Evolutionary conservation across 2,329 filamentous ascomycete genomes (phyloP).

Genomic region (Cyphellophora attinorum): DNA sequence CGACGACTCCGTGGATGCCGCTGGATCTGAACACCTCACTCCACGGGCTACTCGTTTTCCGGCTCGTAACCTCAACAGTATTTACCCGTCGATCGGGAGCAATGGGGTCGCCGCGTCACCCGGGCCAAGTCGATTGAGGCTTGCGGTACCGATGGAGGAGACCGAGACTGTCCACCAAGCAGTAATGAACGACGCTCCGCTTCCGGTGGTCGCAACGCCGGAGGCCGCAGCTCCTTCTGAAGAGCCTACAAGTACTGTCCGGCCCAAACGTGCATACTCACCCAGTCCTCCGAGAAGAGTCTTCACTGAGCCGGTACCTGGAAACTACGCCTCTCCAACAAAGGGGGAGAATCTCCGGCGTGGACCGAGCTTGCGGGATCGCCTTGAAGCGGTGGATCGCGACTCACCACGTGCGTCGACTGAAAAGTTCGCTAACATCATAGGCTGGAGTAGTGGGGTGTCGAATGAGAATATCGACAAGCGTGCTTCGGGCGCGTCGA

Average conservation of each 20-base stretch:
- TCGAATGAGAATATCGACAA: slow-evolving; percentile 3
- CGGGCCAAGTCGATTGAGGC: not conserved
- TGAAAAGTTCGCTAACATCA: slow-evolving; percentile 39
- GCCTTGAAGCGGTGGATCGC: slow-evolving; percentile 22
- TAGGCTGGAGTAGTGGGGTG: slow-evolving; percentile 35
- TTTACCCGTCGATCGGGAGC: not conserved
- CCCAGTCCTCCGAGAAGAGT: slow-evolving; percentile 11
- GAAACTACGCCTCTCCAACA: slow-evolving; percentile 1
- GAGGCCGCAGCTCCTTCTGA: not conserved
- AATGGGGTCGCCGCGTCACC: not conserved
- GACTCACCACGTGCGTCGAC: slow-evolving; percentile 27
- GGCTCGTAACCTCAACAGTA: not conserved
- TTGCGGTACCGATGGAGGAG: not conserved
- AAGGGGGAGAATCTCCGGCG: slow-evolving; percentile 3
- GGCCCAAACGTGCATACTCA: too few relatives aligned
- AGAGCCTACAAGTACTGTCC: not conserved
- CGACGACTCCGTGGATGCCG: slow-evolving; percentile 40
- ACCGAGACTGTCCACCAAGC: not conserved
- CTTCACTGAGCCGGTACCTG: slow-evolving; percentile 2
- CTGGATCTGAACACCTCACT: not conserved
- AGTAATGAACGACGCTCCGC: not conserved
- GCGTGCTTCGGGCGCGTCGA: slow-evolving; percentile 42
- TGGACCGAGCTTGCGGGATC: slow-evolving; percentile 24
- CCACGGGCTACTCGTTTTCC: not conserved
- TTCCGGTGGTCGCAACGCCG: not conserved